Base-by-base conservation (phyloP, 2,329 filamentous ascomycete genomes). In the Cladosporium sp. region DNA sequence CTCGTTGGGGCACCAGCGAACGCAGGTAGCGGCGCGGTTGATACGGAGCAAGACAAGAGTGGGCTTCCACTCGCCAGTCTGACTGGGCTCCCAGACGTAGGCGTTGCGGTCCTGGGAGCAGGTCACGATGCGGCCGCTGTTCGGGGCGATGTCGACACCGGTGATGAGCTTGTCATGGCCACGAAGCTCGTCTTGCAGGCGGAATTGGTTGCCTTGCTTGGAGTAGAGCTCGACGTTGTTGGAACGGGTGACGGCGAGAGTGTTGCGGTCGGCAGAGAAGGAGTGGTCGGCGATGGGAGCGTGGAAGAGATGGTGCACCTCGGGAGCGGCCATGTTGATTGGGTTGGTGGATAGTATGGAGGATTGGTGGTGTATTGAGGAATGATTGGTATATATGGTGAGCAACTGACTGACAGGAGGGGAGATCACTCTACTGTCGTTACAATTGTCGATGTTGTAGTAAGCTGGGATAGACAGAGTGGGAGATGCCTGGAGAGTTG, bases 91-190 rank as follows among this genome's bases (percentile, higher is more conserved):
- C 93, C 93, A 98, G 47, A 98, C 93, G 59, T 97, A 85, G 54
- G 93, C 93, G 70, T 98, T 98, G 61, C 93, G 88, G 71, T 98
- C 93, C 75, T 98, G 93, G 19, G 92, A 96, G 74, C 92, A 98
- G 49, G 93, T 95, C 30, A 98, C 93, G 63, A 98, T 98, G 66
- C 89, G 88, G 51, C 93, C 92, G 58, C 83, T 92, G 55, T 82
- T 82, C 15, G 90, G 88, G 2, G 93, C 92, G 73, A 98, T 95
- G 65, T 98, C 93, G 19, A 98, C 89, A 61, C 93, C 86, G 1
- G 93, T 98, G 45, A 98, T 88, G 1, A 84, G 91, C 77, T 98
- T 98, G 70, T 98, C 94, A 65, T 98, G 93, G 38, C 91, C 93
- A 66, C 91, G 93, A 53, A 98, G 78, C 73, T 96, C 89, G 69